phyloP scores from a whole-genome alignment of 495 filamentous ascomycete species.

The Penicillium herquei region DNA sequence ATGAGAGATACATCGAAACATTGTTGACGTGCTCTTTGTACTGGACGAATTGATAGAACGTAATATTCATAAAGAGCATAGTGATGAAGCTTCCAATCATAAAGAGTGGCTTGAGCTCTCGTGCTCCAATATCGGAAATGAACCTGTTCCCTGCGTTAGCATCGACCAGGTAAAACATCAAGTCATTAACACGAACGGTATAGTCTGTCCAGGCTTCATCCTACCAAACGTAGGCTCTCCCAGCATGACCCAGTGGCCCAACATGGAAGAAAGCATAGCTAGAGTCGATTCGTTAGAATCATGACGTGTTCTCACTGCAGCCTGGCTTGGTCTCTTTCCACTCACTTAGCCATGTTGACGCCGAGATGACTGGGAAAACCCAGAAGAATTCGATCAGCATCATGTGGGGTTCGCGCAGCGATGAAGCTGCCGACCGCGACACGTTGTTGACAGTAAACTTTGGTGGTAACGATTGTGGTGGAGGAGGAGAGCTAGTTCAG shows the following conservation, averaged over 20 bases:
- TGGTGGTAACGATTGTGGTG: not conserved
- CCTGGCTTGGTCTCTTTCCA: no score
- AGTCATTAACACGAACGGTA: conserved; percentile 13
- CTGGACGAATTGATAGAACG: conserved; percentile 21
- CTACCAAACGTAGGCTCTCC: conserved; percentile 18
- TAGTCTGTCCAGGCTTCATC: conserved; percentile 21
- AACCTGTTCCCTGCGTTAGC: conserved; percentile 10
- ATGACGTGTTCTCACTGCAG: not conserved
- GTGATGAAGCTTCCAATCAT: conserved; percentile 18
- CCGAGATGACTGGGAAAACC: conserved; percentile 12
- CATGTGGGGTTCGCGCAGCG: conserved; percentile 1
- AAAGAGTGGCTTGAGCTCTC: conserved; percentile 19
- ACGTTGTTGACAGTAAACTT: not conserved
- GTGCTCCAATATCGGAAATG: conserved; percentile 20
- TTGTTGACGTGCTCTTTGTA: conserved; percentile 17
- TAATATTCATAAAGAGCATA: conserved; percentile 16
- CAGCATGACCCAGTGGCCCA: conserved; percentile 18
- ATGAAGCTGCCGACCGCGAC: conserved; percentile 2
- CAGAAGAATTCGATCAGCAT: conserved; percentile 6
- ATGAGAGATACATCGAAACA: conserved; percentile 14
- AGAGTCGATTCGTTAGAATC: not conserved
- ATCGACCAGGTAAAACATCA: not conserved
- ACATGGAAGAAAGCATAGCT: conserved; percentile 18
- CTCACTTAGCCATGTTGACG: conserved; percentile 13
- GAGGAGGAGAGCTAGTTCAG: not conserved